Base-by-base conservation (phyloP, 345 rosid genomes). In the Syzygium oleosum region DNA sequence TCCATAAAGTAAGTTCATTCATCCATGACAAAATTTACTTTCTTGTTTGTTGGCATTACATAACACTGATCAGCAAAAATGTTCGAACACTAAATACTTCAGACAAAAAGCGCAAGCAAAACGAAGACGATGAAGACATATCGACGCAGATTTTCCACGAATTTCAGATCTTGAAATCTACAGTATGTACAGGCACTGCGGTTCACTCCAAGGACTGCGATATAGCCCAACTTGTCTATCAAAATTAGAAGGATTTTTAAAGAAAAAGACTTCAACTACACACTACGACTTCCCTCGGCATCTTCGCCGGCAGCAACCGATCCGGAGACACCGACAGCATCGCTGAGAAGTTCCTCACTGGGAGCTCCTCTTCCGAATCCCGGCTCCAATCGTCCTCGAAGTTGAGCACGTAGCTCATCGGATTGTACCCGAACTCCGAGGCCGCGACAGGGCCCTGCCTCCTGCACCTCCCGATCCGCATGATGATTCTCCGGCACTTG, bases 321-420 rank as follows among this genome's bases (percentile, higher is more conserved):
- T 88, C 91, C 59, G 97, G 97, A 2, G 96, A 91, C 6, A 91
- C 89, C 41, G 94, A 98, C 86, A 96, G 87, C 90, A 97, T 89
- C 6, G 95, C 91, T 51, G 91, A 87, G 88, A 95, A 97, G 90
- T 80, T 88, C 41, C 63, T 85, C 11, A 89, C 85, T 11, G 86
- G 91, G 34, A 91, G 65, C 15, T 94, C 94, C 31, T 84, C 86
- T 65, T 52, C 34, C 21, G 46, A 56, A 4, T 90, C 91, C 51
- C 91, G 59, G 88, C 56, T 10, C 79, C 80, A 38, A 0, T 93
- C 92, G 23, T 95, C 95, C 85, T 96, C 96, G 89, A 96, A 97
- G 89, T 97, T 97, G n/a, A 96, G 92, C 12, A 94, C 92, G 86
- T 97, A 97, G 59, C 98, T 97, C 90, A 87, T 46, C 11, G 94